A percentile compares a stretch with the other conserved stretches of the same genome.
Evolutionary conservation across 2,329 filamentous ascomycete genomes (phyloP).

Genomic region (Aspergillus fijiensis): DNA sequence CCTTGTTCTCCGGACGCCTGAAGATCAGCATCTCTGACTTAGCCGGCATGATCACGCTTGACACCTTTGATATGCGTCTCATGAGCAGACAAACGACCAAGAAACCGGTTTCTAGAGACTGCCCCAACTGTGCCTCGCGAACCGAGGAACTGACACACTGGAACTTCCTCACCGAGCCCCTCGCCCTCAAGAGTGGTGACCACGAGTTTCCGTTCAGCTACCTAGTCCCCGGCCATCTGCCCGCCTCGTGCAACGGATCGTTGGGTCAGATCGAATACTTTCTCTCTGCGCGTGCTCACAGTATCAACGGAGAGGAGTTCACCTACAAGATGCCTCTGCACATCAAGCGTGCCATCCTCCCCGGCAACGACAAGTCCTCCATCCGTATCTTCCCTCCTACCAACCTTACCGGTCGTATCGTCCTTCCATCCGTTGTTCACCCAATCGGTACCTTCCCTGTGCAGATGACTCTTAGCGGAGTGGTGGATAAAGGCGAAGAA

Average conservation of each 20-base stretch:
- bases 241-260: constrained; percentile 73
- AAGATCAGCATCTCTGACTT: constrained; percentile 68
- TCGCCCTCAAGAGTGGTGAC: constrained; percentile 50
- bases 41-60: constrained; percentile 61
- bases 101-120: constrained; percentile 77
- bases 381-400: constrained; percentile 95
- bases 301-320: constrained; percentile 61
- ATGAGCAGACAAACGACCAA: constrained; percentile 71
- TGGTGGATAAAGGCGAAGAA: constrained; percentile 68
- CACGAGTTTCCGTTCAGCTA: constrained; percentile 89
- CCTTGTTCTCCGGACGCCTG: constrained; percentile 80
- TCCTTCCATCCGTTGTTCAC: constrained; percentile 79
- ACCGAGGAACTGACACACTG: constrained; percentile 74
- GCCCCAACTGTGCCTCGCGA: constrained; percentile 71
- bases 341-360: constrained; percentile 75
- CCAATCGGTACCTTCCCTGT: constrained; percentile 81
- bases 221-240: constrained; percentile 80
- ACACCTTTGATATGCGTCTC: constrained; percentile 71
- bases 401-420: constrained; percentile 82
- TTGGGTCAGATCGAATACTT: constrained; percentile 76
- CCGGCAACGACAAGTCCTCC: constrained; percentile 80
- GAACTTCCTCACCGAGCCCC: constrained; percentile 66
- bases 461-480: constrained; percentile 78
- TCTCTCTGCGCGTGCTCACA: constrained; percentile 66
- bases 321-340: constrained; percentile 67